These are phyloP conservation scores for Vigna reflexopilosa DNA, from an alignment of 306 rosid genomes.

Conservation along the genomic window DNA sequence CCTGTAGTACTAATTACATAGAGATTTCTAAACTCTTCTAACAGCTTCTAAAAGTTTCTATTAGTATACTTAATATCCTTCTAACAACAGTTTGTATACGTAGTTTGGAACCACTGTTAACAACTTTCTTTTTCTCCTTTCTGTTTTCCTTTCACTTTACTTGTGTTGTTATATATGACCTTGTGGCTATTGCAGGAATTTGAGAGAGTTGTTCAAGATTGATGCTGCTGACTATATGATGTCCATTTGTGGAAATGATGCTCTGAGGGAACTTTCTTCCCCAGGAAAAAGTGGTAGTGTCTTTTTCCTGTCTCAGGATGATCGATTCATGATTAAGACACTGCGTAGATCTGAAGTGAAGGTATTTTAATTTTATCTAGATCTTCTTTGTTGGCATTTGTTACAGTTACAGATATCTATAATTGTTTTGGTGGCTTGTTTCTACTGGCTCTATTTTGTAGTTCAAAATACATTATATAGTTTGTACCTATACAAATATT, in stretches of 20 bases:
- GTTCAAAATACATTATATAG: constrained; percentile 22
- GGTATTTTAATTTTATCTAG: constrained; percentile 63
- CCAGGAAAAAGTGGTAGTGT: constrained; percentile 99
- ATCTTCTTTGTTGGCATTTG: constrained; percentile 27
- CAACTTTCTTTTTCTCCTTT: constrained; percentile 1
- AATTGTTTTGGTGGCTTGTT: not conserved
- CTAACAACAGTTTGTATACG: not conserved
- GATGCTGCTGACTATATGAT: constrained; percentile 99
- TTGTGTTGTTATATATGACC: constrained; percentile 34
- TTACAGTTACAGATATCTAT: constrained; percentile 5
- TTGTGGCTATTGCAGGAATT: constrained; percentile 63
- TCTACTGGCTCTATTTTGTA: constrained; percentile 18
- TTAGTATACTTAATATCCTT: no score
- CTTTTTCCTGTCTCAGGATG: constrained; percentile 97
- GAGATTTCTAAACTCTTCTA: no score
- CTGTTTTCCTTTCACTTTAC: constrained; percentile 20
- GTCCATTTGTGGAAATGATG: constrained; percentile 99
- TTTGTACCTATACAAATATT: constrained; percentile 18
- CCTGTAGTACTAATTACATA: no score
- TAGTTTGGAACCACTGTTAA: constrained; percentile 18
- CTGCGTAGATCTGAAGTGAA: constrained; percentile 96
- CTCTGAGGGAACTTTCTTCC: constrained; percentile 95
- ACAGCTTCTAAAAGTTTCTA: no score
- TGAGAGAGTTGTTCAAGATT: constrained; percentile 97
- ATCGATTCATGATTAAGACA: constrained; percentile 97